Evolutionary conservation across 2,329 filamentous ascomycete genomes (phyloP).

Genomic region (Claviceps sp.): DNA sequence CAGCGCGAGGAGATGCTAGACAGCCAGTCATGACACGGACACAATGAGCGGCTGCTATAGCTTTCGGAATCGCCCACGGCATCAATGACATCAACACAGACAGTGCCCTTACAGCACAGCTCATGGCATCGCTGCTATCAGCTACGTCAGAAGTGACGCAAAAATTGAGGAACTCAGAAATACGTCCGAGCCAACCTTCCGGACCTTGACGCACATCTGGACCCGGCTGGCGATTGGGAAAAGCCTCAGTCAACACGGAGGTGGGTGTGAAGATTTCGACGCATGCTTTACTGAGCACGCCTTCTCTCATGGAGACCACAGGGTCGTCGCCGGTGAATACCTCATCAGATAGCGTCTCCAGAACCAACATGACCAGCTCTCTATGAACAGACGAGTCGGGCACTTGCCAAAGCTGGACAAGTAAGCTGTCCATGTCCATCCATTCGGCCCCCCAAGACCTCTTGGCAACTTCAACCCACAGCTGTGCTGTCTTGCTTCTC

Average conservation of each 20-base stretch:
- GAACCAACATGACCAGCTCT: slow-evolving; percentile 73
- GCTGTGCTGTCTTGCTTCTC: slow-evolving; percentile 82
- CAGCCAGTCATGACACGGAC: slow-evolving; percentile 58
- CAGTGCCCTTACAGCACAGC: slow-evolving; percentile 63
- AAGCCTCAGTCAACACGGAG: slow-evolving; percentile 58
- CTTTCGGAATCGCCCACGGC: slow-evolving; percentile 77
- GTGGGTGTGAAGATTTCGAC: slow-evolving; percentile 88
- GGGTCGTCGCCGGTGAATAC: slow-evolving; percentile 85
- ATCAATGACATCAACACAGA: slow-evolving; percentile 66
- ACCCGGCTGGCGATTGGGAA: slow-evolving; percentile 56
- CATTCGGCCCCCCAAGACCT: slow-evolving; percentile 85
- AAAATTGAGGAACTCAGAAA: slow-evolving; percentile 59
- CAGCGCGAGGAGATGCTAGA: slow-evolving; percentile 55
- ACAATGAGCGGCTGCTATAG: slow-evolving; percentile 57
- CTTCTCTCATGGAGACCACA: slow-evolving; percentile 69
- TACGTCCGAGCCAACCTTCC: slow-evolving; percentile 76
- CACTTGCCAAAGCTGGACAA: slow-evolving; percentile 72
- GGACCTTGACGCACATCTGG: slow-evolving; percentile 60
- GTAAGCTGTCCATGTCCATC: slow-evolving; percentile 82
- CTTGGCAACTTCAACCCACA: slow-evolving; percentile 94
- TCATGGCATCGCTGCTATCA: slow-evolving; percentile 51
- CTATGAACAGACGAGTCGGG: slow-evolving; percentile 52
- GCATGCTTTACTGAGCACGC: slow-evolving; percentile 72
- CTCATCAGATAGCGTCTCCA: slow-evolving; percentile 89
- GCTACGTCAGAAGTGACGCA: slow-evolving; percentile 55